Percentiles rank a stretch among this genome's conserved stretches.
These are phyloP conservation scores for Poteriospumella lacustris DNA, from an alignment of 108 stramenopile species.

Conservation along the genomic window DNA sequence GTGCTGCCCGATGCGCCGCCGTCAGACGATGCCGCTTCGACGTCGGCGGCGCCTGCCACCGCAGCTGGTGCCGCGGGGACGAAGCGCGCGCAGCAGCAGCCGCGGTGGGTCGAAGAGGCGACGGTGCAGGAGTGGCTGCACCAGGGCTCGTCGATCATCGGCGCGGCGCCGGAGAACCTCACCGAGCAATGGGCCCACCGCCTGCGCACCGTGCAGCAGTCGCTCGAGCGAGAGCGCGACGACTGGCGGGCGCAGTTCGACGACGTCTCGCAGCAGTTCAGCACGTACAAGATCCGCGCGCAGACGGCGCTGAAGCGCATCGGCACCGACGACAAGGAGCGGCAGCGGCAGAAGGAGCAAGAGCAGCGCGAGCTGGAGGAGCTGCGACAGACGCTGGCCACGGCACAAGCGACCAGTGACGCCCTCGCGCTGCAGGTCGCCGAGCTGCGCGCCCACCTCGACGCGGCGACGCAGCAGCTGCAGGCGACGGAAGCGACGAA, in stretches of 20 bases:
- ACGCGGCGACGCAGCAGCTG: too few species aligned
- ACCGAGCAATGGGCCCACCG: not conserved
- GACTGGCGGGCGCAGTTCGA: not conserved
- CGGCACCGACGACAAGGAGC: not conserved
- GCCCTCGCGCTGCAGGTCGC: too few species aligned
- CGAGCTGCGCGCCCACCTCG: too few species aligned
- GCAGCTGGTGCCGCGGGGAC: too few species aligned
- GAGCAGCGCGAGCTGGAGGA: not conserved
- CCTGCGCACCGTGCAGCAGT: not conserved
- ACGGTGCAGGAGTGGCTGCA: not conserved
- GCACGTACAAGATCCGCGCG: not conserved
- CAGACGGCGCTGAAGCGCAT: slow-evolving; percentile 25
- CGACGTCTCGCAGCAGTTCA: not conserved
- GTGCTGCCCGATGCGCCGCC: too few species aligned
- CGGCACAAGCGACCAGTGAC: too few species aligned
- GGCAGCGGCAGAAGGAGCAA: not conserved
- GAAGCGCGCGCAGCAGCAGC: too few species aligned
- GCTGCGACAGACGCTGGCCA: too few species aligned
- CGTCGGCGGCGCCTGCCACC: too few species aligned
- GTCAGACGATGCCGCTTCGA: too few species aligned
- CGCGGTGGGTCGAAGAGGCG: not conserved
- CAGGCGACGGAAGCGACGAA: too few species aligned
- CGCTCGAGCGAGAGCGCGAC: not conserved
- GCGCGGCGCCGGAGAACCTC: not conserved
- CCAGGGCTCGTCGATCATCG: not conserved